Conservation (phyloP, 169 alveolate genomes). For the Amoebophrya sp. region DNA sequence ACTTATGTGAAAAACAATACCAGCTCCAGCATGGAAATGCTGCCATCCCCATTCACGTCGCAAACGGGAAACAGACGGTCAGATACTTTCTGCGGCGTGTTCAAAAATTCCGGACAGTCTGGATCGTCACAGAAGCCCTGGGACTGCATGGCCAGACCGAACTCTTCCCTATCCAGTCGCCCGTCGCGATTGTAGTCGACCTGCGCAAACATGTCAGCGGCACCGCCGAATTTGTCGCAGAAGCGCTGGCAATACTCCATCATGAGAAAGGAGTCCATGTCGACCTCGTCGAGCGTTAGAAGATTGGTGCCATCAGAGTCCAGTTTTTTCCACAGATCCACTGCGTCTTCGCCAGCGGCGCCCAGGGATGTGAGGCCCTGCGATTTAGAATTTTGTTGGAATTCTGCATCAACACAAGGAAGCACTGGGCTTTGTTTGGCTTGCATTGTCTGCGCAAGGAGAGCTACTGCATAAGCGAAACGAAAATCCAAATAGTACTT, state of each 20-base stretch:
- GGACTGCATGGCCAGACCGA: background rate
- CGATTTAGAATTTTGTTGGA: background rate
- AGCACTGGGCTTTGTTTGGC: no score
- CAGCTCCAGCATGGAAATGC: background rate
- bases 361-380: background rate
- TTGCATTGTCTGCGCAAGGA: no score
- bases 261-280: background rate
- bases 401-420: no score
- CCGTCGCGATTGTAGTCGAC: constrained; percentile 15
- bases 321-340: background rate
- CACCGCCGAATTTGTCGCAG: constrained; percentile 11
- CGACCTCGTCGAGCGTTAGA: background rate
- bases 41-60: background rate
- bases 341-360: background rate
- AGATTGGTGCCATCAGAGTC: background rate
- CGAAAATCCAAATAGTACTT: background rate
- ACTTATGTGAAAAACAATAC: background rate
- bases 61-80: background rate
- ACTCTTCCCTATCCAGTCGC: background rate
- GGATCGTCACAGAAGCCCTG: background rate
- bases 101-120: background rate
- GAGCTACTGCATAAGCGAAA: no score
- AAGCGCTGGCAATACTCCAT: background rate
- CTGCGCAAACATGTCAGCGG: background rate
- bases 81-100: background rate